Percentiles rank a stretch among this genome's conserved stretches.
phyloP scores from a whole-genome alignment of 495 filamentous ascomycete genomes.

The Filosporella fistucella region DNA sequence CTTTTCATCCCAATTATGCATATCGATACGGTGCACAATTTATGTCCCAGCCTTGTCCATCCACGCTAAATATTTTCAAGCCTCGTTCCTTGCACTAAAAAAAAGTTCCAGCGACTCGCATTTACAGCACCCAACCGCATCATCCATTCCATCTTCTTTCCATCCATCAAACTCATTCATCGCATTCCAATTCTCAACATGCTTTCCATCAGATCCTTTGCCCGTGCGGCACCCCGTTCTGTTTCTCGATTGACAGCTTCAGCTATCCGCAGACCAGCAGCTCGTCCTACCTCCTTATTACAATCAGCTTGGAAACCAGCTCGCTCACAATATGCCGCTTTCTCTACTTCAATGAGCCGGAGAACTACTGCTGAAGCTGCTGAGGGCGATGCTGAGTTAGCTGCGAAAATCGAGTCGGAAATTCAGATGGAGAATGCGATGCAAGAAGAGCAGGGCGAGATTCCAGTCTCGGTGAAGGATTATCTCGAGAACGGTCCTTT shows the following conservation, averaged over 20 bases:
- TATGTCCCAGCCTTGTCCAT: too few relatives aligned
- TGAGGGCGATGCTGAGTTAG: slow-evolving; percentile 68
- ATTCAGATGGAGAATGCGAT: slow-evolving; percentile 58
- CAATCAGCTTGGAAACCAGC: slow-evolving; percentile 47
- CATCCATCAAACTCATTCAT: too few relatives aligned
- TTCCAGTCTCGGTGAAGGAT: slow-evolving; percentile 61
- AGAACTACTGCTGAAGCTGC: slow-evolving; percentile 43
- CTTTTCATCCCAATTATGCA: too few relatives aligned
- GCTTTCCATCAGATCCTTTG: slow-evolving; percentile 69
- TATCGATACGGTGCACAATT: too few relatives aligned
- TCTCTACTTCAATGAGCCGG: slow-evolving; percentile 64
- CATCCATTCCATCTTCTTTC: too few relatives aligned
- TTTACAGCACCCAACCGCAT: too few relatives aligned
- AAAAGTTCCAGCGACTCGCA: too few relatives aligned
- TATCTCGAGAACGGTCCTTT: slow-evolving; percentile 69
- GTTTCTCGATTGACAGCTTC: slow-evolving; percentile 54
- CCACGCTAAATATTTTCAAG: too few relatives aligned
- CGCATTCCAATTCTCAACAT: too few relatives aligned
- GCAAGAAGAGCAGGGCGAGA: slow-evolving; percentile 51
- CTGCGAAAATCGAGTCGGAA: slow-evolving; percentile 74
- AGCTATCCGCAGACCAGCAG: slow-evolving; percentile 45
- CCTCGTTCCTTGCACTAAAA: too few relatives aligned
- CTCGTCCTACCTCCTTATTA: slow-evolving; percentile 30
- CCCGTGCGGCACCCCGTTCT: slow-evolving; percentile 67
- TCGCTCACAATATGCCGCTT: slow-evolving; percentile 55